Base-by-base conservation (phyloP, 2,329 filamentous ascomycete genomes). In the Huntiella omanensis region DNA sequence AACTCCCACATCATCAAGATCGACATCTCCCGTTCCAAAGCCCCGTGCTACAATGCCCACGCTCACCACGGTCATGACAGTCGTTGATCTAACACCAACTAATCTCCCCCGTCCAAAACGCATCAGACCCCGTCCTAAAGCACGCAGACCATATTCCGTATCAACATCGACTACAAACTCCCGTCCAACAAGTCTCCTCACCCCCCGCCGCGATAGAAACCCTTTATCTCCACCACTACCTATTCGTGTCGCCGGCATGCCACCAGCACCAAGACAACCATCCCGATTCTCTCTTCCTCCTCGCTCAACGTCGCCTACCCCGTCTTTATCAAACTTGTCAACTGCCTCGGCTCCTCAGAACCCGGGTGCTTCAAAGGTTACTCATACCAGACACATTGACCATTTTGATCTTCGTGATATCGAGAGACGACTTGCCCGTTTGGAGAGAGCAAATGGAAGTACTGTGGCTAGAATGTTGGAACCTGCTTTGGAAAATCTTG, bases 391-490 rank as follows among this genome's bases (percentile, higher is more conserved):
- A 4, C 43, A 45, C 28, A 37, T 33, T 4, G 46, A 47, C 15
- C 28, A 40, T 49, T 57, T 61, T 15, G 65, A 62, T 5, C 55
- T 67, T 12, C 60, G 59, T 17, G 69, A 72, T 35, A 64, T 70
- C 56, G 67, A 70, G 51, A 59, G 59, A 8, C 63, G 68, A 1
- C 54, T 71, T 10, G 60, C 62, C 5, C 58, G 60, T 12, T 59
- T 71, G 1, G 68, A 72, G 55, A 59, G 60, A 12, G 65, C 67
- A 42, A 40, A 42, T 19, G 63, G 65, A 36, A 66, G 70, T 35
- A 55, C 64, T 3, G 65, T 65, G 62, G 55, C 66, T 37, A 58
- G 61, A 11, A 62, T 66, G 2, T 54, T 71, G 19, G 56, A 64
- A 2, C 64, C 66, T 3, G 58, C 71, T 3, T 56, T 71, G 35